Percentiles rank a stretch among this genome's conserved stretches.
Conservation (phyloP, 2,329 filamentous ascomycete species). For the Aspergillus niger region DNA sequence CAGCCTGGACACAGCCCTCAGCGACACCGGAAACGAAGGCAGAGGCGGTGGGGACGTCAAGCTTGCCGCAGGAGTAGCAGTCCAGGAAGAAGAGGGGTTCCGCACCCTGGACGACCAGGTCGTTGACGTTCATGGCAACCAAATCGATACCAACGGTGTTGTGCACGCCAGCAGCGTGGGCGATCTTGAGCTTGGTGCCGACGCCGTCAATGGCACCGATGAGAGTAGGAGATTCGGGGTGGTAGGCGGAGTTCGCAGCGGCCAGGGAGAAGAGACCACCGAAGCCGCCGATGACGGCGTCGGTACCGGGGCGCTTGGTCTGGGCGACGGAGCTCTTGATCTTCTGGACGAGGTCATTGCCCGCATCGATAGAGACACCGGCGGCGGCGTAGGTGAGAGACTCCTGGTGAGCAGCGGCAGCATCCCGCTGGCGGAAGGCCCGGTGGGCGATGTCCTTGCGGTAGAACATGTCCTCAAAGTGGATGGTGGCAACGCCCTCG, state of each 20-base stretch:
- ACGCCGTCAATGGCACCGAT: constrained; percentile 97
- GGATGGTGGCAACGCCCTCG: constrained; percentile 73
- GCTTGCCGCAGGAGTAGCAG: constrained; percentile 91
- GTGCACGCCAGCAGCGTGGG: constrained; percentile 85
- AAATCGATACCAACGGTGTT: constrained; percentile 95
- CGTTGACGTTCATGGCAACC: constrained; percentile 99
- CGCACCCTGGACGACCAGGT: constrained; percentile 92
- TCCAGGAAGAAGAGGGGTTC: constrained; percentile 96
- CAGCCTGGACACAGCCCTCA: constrained; percentile 78
- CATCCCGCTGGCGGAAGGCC: constrained; percentile 44
- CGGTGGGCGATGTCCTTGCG: constrained; percentile 89
- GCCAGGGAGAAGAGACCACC: constrained; percentile 82
- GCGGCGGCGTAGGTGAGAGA: constrained; percentile 86
- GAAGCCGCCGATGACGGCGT: constrained; percentile 93
- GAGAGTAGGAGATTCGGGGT: constrained; percentile 72
- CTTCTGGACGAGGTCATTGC: constrained; percentile 85
- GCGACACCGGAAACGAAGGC: constrained; percentile 92
- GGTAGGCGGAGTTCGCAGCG: constrained; percentile 68
- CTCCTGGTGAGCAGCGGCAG: constrained; percentile 24
- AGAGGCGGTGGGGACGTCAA: constrained; percentile 75
- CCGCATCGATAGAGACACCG: constrained; percentile 91
- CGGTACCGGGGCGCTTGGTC: constrained; percentile 81
- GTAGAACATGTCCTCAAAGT: constrained; percentile 88
- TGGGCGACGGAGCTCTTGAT: constrained; percentile 90
- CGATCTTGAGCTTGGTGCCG: constrained; percentile 95